phyloP scores from a whole-genome alignment of 1,284 basidiomycete species.

The Trichosporon asahii region DNA sequence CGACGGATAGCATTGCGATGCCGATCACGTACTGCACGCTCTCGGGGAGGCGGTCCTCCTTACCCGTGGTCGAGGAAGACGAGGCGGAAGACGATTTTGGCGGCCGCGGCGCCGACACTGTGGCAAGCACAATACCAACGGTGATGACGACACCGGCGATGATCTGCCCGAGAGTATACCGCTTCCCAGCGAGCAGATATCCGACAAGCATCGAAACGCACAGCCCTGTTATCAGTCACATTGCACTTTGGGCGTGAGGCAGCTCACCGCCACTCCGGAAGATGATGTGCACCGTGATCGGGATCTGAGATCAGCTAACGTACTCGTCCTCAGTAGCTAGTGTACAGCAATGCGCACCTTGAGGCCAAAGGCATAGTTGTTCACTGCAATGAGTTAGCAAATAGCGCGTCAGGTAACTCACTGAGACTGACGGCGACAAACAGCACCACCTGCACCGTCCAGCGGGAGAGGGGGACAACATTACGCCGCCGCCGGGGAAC shows the following conservation, averaged over 20 bases:
- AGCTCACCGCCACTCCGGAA: conserved; percentile 83
- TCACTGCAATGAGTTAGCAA: conserved; percentile 55
- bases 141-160: conserved; percentile 74
- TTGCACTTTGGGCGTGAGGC: conserved; percentile 54
- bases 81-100: not conserved
- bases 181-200: conserved; percentile 52
- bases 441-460: conserved; percentile 75
- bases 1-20: conserved; percentile 67
- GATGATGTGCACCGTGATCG: conserved; percentile 90
- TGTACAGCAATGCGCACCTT: conserved; percentile 32
- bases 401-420: conserved; percentile 18
- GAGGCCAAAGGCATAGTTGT: conserved; percentile 84
- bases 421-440: conserved; percentile 70
- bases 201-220: conserved; percentile 52
- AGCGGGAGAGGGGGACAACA: conserved; percentile 68
- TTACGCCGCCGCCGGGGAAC: conserved; percentile 51
- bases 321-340: too few relatives aligned
- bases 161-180: conserved; percentile 68
- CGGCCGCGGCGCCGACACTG: conserved; percentile 62
- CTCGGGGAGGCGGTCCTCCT: conserved; percentile 38
- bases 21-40: conserved; percentile 62
- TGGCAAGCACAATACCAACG: conserved; percentile 74
- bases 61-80: not conserved
- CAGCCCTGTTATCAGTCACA: conserved; percentile 36
- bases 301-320: conserved; percentile 59